Percentiles rank a stretch among this genome's conserved stretches.
Conservation (phyloP, 2,329 filamentous ascomycete species). For the Fusarium fujikuroi region DNA sequence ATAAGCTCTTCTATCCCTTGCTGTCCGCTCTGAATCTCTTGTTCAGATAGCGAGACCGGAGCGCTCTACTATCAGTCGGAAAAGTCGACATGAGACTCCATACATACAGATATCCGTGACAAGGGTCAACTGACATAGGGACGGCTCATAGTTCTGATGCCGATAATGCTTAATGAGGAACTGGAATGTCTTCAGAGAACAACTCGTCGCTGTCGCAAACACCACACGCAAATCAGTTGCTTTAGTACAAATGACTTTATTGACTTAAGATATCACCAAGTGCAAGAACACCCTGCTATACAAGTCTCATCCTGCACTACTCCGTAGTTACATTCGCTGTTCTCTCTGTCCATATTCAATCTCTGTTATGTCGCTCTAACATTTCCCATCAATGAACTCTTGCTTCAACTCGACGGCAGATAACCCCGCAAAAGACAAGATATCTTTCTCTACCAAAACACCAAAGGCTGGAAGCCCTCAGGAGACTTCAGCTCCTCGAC, state of each 20-base stretch:
- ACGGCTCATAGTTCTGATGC: not conserved
- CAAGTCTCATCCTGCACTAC: not conserved
- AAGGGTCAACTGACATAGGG: not conserved
- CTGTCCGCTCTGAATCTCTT: not conserved
- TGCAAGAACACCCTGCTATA: not conserved
- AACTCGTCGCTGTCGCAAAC: not conserved
- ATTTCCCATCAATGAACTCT: not conserved
- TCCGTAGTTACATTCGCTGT: not conserved
- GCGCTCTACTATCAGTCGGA: not conserved
- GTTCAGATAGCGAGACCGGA: constrained; percentile 7
- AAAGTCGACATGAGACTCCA: not conserved
- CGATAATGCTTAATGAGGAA: not conserved
- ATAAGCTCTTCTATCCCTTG: not conserved
- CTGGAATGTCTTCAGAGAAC: not conserved
- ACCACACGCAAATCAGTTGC: not conserved
- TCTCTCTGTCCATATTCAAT: not conserved
- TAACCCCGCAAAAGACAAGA: not conserved
- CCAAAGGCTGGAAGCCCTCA: constrained; percentile 38
- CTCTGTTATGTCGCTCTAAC: not conserved
- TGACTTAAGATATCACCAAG: not conserved
- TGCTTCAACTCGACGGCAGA: not conserved
- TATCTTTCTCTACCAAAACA: constrained; percentile 44
- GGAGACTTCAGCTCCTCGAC: constrained; percentile 34
- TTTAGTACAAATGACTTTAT: not conserved
- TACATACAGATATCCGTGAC: not conserved